phyloP scores from a whole-genome alignment of 1,139 yeast species.

The Yarrowia galli region DNA sequence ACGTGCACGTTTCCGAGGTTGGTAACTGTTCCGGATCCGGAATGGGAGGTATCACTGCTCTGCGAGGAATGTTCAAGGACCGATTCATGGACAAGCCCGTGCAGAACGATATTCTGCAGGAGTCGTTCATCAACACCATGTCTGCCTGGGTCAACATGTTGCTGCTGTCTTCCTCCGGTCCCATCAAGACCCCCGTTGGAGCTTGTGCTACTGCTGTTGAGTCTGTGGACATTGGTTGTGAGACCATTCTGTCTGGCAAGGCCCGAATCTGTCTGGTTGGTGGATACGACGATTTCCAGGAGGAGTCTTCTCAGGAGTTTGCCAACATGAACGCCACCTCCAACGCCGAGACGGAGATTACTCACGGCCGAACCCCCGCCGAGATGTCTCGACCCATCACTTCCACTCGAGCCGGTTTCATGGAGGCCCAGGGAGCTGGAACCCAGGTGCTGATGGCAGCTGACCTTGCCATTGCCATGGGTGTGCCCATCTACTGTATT shows the following conservation, averaged over 20 bases:
- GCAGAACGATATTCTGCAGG: constrained; percentile 95
- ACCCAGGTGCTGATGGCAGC: constrained; percentile 96
- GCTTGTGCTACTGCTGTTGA: constrained; percentile 99
- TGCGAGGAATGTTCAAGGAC: constrained; percentile 97
- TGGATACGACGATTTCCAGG: constrained; percentile 99
- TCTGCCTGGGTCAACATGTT: constrained; percentile 99
- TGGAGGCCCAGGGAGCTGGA: constrained; percentile 99
- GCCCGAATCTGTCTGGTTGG: constrained; percentile 97
- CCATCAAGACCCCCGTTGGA: constrained; percentile 98
- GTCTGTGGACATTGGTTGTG: constrained; percentile 95
- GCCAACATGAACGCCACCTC: constrained; percentile 99
- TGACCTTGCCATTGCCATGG: constrained; percentile 92
- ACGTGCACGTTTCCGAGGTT: constrained; percentile 96
- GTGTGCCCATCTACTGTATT: constrained; percentile 97
- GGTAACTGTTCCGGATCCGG: constrained; percentile 99
- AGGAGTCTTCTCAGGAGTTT: constrained; percentile 97
- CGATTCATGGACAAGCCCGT: constrained; percentile 91
- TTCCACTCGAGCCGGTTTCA: constrained; percentile 94
- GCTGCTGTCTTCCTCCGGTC: constrained; percentile 96
- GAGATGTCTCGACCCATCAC: constrained; percentile 99
- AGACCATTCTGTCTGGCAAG: constrained; percentile 88
- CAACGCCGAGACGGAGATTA: constrained; percentile 83
- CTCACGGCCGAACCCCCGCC: constrained; percentile 94
- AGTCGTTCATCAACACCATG: constrained; percentile 98
- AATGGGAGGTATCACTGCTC: constrained; percentile 98